phyloP scores from a whole-genome alignment of 139 green algal species.

The Micromonas commoda region DNA sequence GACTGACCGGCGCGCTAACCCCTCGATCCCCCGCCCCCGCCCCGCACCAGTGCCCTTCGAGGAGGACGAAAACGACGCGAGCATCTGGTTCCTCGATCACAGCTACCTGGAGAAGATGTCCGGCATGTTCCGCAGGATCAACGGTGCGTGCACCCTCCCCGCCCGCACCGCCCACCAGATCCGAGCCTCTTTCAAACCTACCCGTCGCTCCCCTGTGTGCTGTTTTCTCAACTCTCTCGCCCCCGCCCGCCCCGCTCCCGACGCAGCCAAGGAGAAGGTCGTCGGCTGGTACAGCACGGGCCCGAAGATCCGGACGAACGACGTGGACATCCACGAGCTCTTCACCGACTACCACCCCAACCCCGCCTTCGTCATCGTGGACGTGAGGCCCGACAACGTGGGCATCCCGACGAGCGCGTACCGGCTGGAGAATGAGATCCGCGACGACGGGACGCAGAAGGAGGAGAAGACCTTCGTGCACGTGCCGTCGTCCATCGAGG shows the following conservation, averaged over 20 bases:
- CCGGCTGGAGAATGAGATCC: slow-evolving; percentile 77
- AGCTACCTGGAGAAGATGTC: slow-evolving; percentile 96
- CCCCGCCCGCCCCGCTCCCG: not conserved
- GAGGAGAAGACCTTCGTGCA: slow-evolving; percentile 76
- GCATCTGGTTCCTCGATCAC: slow-evolving; percentile 99
- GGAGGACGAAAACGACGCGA: slow-evolving; percentile 90
- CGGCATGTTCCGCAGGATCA: slow-evolving; percentile 98
- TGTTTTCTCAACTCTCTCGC: too few species aligned
- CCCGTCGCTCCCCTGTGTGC: too few species aligned
- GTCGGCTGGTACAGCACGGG: slow-evolving; percentile 99
- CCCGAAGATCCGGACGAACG: slow-evolving; percentile 78
- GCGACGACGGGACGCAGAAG: slow-evolving; percentile 90
- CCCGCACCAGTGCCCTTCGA: slow-evolving; percentile 87
- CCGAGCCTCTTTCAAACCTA: too few species aligned
- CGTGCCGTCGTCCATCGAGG: slow-evolving; percentile 86
- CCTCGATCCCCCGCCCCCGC: not conserved
- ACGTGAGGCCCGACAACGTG: slow-evolving; percentile 90
- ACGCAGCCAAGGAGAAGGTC: slow-evolving; percentile 69
- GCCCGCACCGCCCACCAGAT: too few species aligned
- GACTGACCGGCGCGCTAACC: not conserved
- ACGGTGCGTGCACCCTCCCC: slow-evolving; percentile 53
- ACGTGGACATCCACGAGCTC: slow-evolving; percentile 86
- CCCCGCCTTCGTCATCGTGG: slow-evolving; percentile 90
- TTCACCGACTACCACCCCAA: slow-evolving; percentile 64
- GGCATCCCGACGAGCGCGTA: slow-evolving; percentile 92